Base-by-base conservation (phyloP, 768 basidiomycete species). In the Leucosporidium creatinivorum region DNA sequence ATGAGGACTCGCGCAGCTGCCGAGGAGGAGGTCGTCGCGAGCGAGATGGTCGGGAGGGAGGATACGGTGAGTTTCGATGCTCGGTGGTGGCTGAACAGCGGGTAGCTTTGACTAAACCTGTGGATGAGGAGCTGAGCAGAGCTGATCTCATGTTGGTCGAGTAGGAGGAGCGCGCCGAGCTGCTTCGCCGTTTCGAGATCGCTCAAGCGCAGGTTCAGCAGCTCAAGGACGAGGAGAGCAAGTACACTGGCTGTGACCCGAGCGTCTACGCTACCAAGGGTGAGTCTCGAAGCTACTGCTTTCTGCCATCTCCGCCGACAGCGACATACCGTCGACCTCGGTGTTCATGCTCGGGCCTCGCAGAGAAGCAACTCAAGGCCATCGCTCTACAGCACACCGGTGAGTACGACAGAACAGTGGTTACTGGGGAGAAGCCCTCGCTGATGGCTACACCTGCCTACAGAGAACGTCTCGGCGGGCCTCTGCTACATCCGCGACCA, bases 401-500 rank as follows among this genome's bases (percentile, higher is more conserved):
- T 25, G 10, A 33, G n/a, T n/a, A n/a, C n/a, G n/a, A n/a, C n/a
- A n/a, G n/a, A n/a, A n/a, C n/a, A n/a, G n/a, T n/a, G n/a, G n/a
- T n/a, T n/a, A n/a, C n/a, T n/a, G n/a, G n/a, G n/a, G n/a, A n/a
- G n/a, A n/a, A n/a, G n/a, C n/a, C n/a, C n/a, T 33, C n/a, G 4
- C 21, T 39, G 10, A 18, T 3, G 7, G 7, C 28, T 10, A 9
- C 2, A 12, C 33, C 8, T 12, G 26, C 25, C 26, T 15, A 21
- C 57, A 58, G 57, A 58, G 23, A 58, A 58, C 57, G 21, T 58
- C 36, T 58, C 36, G 33, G 21, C 33, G 13, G 57, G 28, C 21
- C 19, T 58, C 18, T 58, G 57, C 57, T 36, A 39, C 57, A 36
- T 58, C 31, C 57, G 57, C 57, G 57, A 58, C 33, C 21, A 19